phyloP scores from a whole-genome alignment of 345 rosid genomes.

The Lumnitzera racemosa region DNA sequence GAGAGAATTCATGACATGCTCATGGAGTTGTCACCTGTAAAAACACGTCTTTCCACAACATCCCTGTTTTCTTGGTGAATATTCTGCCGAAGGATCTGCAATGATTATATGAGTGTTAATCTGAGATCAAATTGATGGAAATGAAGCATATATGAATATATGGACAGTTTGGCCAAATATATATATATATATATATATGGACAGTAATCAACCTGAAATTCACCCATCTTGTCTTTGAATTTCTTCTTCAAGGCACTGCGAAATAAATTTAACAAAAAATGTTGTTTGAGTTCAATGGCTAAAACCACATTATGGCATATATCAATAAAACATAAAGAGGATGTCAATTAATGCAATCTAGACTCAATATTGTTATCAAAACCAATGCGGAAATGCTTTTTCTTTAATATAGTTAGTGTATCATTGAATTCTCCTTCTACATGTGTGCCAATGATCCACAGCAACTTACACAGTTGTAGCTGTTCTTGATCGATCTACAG shows the following conservation, averaged over 20 bases:
- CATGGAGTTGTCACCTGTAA: slow-evolving; percentile 42
- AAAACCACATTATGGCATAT: background rate
- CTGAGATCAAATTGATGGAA: slow-evolving; percentile 2
- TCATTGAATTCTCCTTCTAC: background rate
- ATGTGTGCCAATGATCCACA: slow-evolving; percentile 5
- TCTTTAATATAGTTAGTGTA: too few species aligned
- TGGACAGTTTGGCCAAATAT: background rate
- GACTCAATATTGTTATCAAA: too few species aligned
- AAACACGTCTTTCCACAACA: slow-evolving; percentile 83
- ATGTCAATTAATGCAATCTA: too few species aligned
- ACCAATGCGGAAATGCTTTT: too few species aligned
- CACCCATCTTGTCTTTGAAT: slow-evolving; percentile 73
- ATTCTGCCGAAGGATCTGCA: slow-evolving; percentile 58
- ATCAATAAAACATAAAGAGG: too few species aligned
- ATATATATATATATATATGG: background rate
- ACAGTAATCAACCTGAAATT: slow-evolving; percentile 51
- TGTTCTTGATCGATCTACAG: slow-evolving; percentile 72
- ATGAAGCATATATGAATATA: background rate
- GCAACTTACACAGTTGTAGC: slow-evolving; percentile 58
- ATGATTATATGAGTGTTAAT: slow-evolving; percentile 2
- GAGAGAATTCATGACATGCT: background rate
- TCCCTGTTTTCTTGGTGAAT: slow-evolving; percentile 87
- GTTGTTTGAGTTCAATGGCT: background rate
- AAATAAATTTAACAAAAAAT: background rate
- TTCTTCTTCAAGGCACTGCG: slow-evolving; percentile 72